A percentile compares a stretch with the other conserved stretches of the same genome.
phyloP scores from a whole-genome alignment of 2,329 filamentous ascomycete species.

The Aspergillus sergii region DNA sequence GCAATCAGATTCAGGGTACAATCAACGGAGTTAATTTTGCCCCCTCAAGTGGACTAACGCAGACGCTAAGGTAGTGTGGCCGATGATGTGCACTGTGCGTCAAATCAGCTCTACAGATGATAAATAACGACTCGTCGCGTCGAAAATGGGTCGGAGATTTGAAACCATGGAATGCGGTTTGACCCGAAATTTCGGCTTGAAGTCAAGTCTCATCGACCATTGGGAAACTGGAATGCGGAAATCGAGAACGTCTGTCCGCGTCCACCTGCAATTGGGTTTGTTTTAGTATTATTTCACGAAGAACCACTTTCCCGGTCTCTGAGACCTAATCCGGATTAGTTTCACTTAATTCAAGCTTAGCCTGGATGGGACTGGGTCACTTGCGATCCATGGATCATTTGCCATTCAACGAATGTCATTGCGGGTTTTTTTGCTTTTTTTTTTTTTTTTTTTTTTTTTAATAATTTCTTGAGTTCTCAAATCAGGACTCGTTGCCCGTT shows the following conservation, averaged over 20 bases:
- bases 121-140: slow-evolving; percentile 7
- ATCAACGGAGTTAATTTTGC: background rate
- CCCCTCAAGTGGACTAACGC: slow-evolving; percentile 2
- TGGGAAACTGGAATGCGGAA: background rate
- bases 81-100: slow-evolving; percentile 15
- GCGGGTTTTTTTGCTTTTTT: background rate
- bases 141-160: slow-evolving; percentile 3
- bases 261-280: background rate
- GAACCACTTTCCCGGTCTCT: background rate
- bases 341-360: slow-evolving; percentile 1
- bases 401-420: background rate
- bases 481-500: background rate
- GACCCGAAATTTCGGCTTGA: background rate
- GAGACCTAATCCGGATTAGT: background rate
- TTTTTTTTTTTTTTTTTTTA: background rate
- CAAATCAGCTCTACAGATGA: slow-evolving; percentile 12
- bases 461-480: background rate
- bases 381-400: background rate
- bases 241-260: background rate
- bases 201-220: background rate
- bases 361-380: background rate
- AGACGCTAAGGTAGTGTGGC: slow-evolving; percentile 12
- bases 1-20: slow-evolving; percentile 3
- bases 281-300: background rate
- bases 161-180: slow-evolving; percentile 6